These are phyloP conservation scores for Trichophyton schoenleinii DNA, from an alignment of 2,329 filamentous ascomycete genomes.

Conservation along the genomic window DNA sequence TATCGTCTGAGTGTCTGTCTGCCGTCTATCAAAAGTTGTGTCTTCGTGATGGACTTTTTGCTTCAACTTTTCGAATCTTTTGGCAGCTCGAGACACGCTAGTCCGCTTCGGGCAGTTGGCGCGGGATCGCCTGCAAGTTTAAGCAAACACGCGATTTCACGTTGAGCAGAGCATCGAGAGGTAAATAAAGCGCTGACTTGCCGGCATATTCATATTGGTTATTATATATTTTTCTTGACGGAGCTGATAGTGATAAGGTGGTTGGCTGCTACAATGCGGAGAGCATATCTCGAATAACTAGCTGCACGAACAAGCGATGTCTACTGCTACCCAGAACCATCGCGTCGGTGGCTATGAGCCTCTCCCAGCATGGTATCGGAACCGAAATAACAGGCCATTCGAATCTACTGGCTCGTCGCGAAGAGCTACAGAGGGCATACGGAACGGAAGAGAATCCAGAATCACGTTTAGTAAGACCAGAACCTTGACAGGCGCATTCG, in stretches of 20 bases:
- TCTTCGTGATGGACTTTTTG: not conserved
- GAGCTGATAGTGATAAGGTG: not conserved
- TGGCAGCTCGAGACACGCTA: constrained; percentile 9
- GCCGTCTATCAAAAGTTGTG: not conserved
- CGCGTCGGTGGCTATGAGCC: not conserved
- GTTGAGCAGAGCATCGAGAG: not conserved
- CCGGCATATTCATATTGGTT: not conserved
- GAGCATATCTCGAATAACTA: not conserved
- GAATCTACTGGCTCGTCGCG: not conserved
- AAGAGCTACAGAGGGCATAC: constrained; percentile 5
- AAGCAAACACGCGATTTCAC: constrained; percentile 2
- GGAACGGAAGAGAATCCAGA: constrained; percentile 13
- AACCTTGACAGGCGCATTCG: constrained; percentile 30
- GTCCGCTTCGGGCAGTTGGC: constrained; percentile 5
- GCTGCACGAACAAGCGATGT: not conserved
- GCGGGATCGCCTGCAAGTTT: not conserved
- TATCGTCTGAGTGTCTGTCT: not conserved
- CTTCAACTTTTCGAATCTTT: not conserved
- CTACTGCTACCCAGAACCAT: not conserved
- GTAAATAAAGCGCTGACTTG: not conserved
- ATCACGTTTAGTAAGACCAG: constrained; percentile 25
- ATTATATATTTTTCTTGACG: constrained; percentile 13
- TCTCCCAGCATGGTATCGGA: not conserved
- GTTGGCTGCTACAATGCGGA: not conserved
- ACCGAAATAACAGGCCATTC: not conserved